These are phyloP conservation scores for Cenococcum geophilum DNA, from an alignment of 495 filamentous ascomycete genomes.

Conservation along the genomic window DNA sequence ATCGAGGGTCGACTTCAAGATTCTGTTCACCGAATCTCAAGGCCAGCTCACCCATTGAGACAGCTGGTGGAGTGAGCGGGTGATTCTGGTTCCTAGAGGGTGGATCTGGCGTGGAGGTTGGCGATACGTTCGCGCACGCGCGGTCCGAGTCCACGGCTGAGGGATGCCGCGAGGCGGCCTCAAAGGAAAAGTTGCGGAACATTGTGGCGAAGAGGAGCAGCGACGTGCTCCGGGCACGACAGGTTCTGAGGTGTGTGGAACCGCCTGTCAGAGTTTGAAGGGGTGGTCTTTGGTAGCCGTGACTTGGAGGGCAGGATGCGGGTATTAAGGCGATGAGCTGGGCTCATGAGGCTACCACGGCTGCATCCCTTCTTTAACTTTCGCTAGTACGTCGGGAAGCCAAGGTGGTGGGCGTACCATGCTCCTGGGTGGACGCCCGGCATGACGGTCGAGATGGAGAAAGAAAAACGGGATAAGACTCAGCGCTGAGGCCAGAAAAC, in stretches of 20 bases:
- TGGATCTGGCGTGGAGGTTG: constrained; percentile 9
- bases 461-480: background rate
- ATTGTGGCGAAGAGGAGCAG: constrained; percentile 8
- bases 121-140: constrained; percentile 26
- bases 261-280: background rate
- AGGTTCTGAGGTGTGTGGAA: background rate
- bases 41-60: constrained; percentile 25
- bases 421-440: background rate
- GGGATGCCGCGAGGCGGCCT: constrained; percentile 17
- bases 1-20: constrained; percentile 15
- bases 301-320: background rate
- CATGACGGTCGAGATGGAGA: constrained; percentile 4
- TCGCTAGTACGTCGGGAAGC: background rate
- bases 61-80: constrained; percentile 13
- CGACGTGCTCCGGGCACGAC: background rate
- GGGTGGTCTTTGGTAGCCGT: background rate
- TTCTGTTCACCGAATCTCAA: constrained; percentile 18
- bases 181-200: constrained; percentile 30
- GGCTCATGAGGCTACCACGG: background rate
- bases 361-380: background rate
- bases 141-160: constrained; percentile 20
- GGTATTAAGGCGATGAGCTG: constrained; percentile 8
- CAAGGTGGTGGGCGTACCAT: background rate
- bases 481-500: constrained; percentile 3
- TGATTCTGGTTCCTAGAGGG: constrained; percentile 1